Percentiles rank a stretch among this genome's conserved stretches.
Evolutionary conservation across 2,329 filamentous ascomycete species (phyloP).

Genomic region (Cladosporium velox): DNA sequence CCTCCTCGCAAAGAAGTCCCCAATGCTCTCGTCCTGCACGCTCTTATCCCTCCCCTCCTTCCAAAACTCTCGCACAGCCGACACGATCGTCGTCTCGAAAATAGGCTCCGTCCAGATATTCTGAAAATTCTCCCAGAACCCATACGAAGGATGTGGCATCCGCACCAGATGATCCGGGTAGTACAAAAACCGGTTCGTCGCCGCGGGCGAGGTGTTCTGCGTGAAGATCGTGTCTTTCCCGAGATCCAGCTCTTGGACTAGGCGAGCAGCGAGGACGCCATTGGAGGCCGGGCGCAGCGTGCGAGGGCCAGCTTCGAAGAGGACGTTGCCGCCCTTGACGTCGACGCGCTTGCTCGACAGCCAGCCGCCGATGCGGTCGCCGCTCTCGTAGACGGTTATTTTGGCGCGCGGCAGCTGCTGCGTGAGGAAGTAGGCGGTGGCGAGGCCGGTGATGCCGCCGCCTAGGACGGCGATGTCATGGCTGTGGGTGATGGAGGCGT

Average conservation of each 20-base stretch:
- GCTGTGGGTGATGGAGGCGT: slow-evolving; percentile 22
- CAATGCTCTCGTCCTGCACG: slow-evolving; percentile 69
- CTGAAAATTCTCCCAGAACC: slow-evolving; percentile 32
- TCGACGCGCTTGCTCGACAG: slow-evolving; percentile 66
- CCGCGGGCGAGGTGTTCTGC: slow-evolving; percentile 52
- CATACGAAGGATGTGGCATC: slow-evolving; percentile 53
- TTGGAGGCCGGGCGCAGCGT: slow-evolving; percentile 65
- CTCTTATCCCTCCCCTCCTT: slow-evolving; percentile 34
- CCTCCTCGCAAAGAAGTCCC: slow-evolving; percentile 61
- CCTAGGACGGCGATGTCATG: slow-evolving; percentile 68
- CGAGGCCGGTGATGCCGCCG: slow-evolving; percentile 80
- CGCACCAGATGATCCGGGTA: slow-evolving; percentile 79
- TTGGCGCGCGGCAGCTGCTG: slow-evolving; percentile 66
- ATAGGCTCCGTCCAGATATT: slow-evolving; percentile 53
- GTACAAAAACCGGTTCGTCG: slow-evolving; percentile 76
- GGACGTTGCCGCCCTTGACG: slow-evolving; percentile 63
- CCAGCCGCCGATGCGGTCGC: slow-evolving; percentile 77
- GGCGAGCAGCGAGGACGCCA: slow-evolving; percentile 66
- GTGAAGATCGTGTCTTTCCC: slow-evolving; percentile 59
- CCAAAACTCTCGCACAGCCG: slow-evolving; percentile 40
- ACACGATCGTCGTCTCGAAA: slow-evolving; percentile 51
- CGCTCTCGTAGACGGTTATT: slow-evolving; percentile 80
- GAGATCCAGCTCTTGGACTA: slow-evolving; percentile 63
- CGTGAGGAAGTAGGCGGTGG: slow-evolving; percentile 74
- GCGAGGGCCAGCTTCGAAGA: slow-evolving; percentile 83